phyloP scores from a whole-genome alignment of 257 asterid species.

The Datura wrightii region DNA sequence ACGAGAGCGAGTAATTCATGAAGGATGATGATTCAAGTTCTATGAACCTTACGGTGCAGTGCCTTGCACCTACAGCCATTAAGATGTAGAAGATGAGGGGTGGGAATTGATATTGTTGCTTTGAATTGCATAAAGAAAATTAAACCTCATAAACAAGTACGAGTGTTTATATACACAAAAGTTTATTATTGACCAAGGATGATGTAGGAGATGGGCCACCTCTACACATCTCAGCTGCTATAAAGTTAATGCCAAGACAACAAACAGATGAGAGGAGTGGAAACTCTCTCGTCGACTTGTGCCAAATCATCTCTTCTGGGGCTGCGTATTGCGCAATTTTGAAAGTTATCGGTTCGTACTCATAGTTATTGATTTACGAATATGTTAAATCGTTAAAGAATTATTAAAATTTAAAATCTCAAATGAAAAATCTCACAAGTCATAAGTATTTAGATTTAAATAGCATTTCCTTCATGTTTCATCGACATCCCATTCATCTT shows the following conservation, averaged over 20 bases:
- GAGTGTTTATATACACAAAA: not conserved
- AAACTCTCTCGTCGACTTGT: not conserved
- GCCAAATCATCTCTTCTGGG: not conserved
- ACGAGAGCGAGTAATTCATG: slow-evolving; percentile 44
- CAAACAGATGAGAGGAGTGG: slow-evolving; percentile 17
- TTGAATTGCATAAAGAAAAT: not conserved
- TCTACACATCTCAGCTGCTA: not conserved
- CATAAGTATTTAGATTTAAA: too few relatives aligned
- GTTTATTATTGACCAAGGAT: not conserved
- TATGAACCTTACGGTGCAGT: slow-evolving; percentile 50
- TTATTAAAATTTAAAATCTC: too few relatives aligned
- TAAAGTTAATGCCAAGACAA: not conserved
- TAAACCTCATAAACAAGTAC: not conserved
- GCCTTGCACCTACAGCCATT: slow-evolving; percentile 47
- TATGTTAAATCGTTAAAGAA: too few relatives aligned
- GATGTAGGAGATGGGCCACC: slow-evolving; percentile 18
- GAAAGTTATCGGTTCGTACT: too few relatives aligned
- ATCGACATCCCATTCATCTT: too few relatives aligned
- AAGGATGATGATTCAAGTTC: slow-evolving; percentile 46
- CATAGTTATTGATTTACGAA: too few relatives aligned
- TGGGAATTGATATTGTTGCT: not conserved
- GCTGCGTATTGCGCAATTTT: too few relatives aligned
- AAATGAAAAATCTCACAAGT: too few relatives aligned
- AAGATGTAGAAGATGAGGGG: not conserved
- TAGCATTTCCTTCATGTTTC: too few relatives aligned